Evolutionary conservation across 1,284 basidiomycete genomes (phyloP), one percentile per base, ranked within the genome.

Genomic region (Peniophora sp.): DNA sequence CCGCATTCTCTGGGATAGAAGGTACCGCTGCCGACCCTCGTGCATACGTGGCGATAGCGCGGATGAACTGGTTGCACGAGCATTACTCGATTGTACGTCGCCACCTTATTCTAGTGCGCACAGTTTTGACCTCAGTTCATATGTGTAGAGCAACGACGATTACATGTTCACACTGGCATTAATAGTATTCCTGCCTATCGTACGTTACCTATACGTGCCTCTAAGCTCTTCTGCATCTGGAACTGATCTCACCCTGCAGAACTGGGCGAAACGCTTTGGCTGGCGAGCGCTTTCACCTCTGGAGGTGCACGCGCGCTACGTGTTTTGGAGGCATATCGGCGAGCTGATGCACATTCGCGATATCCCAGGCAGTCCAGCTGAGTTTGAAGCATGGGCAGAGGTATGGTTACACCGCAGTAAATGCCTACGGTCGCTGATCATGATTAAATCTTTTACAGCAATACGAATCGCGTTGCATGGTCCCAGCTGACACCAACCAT

Each of bases 11-110:
- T 32, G 12, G 27, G 6, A 32, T 32, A 32, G 27, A 32, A 16
- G 39, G 8, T 22, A n/a, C 20, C 20, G 50, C 53, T 3, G 52
- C 51, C 19, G 73, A 75, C 53, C 69, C 73, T 8, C 62, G 74
- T 11, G 69, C 68, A 2, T 69, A 65, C 53, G 67, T 78, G 38
- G 71, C 75, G 3, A 55, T 77, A 1, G 72, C 75, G 0, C 65
- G 75, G n/a, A 60, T 65, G 1, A 78, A 77, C 52, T 76, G 69
- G 64, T 55, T 78, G 5, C 75, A 78, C 65, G 65, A 67, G 0
- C 64, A 66, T 32, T 73, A 74, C 54, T 64, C 65, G 11, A 74
- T 75, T 41, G 73, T 75, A 53, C 23, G 69, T 50, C 61, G 16
- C 27, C 51, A 2, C n/a, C n/a, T n/a, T n/a, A n/a, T n/a, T n/a